These are phyloP conservation scores for Cladophialophora carrionii DNA, from an alignment of 2,329 filamentous ascomycete genomes.

Conservation along the genomic window DNA sequence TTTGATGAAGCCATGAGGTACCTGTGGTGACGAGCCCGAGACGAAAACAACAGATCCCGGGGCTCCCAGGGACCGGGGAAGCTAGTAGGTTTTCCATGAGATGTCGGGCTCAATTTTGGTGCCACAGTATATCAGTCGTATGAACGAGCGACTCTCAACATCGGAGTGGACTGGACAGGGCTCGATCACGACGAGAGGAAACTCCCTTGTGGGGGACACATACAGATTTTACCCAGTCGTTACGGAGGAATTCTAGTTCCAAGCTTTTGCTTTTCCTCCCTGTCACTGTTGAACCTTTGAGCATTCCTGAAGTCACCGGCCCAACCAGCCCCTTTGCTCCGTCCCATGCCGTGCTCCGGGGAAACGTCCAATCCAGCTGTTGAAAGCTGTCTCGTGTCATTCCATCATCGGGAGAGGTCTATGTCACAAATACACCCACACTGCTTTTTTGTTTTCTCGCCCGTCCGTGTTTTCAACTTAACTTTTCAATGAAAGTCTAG, in stretches of 20 bases:
- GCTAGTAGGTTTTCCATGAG: not conserved
- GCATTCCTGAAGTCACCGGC: not conserved
- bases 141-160: not conserved
- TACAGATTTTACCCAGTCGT: not conserved
- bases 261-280: not conserved
- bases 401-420: not conserved
- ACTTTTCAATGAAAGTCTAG: not conserved
- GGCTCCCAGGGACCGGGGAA: no score
- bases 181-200: not conserved
- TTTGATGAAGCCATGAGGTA: not conserved
- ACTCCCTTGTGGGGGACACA: not conserved
- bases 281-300: not conserved
- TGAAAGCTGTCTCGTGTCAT: conserved; percentile 3
- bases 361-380: not conserved
- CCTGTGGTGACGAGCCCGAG: no score
- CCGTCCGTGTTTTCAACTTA: not conserved
- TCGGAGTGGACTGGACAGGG: not conserved
- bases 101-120: not conserved
- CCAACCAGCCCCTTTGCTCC: not conserved
- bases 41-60: not conserved
- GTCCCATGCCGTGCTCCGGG: not conserved
- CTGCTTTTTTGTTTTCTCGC: not conserved
- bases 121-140: not conserved
- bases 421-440: not conserved
- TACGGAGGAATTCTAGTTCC: not conserved